These are phyloP conservation scores for Penicillium sp. DNA, from an alignment of 2,329 filamentous ascomycete species.

Conservation along the genomic window DNA sequence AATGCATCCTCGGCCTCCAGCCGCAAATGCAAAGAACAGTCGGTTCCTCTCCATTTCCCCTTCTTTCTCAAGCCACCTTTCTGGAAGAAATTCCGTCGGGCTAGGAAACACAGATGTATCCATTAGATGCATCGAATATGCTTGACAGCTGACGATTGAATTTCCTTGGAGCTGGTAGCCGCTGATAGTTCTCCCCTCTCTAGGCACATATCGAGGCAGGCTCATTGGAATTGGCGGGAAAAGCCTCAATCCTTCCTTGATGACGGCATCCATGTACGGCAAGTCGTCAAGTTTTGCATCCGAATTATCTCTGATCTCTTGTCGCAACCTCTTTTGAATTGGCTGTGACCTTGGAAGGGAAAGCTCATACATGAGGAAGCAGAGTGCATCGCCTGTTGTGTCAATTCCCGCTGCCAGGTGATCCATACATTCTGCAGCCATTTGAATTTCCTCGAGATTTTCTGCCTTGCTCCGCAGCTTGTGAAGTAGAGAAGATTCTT, in stretches of 20 bases:
- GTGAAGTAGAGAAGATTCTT: neutral
- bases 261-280: slow-evolving; percentile 1
- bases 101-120: neutral
- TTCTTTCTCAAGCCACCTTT: neutral
- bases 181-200: neutral
- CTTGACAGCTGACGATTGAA: slow-evolving; percentile 1
- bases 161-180: neutral
- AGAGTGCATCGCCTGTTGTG: slow-evolving; percentile 1
- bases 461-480: neutral
- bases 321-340: neutral
- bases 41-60: neutral
- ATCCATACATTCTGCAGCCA: slow-evolving; percentile 4
- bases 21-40: slow-evolving; percentile 1
- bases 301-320: neutral
- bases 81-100: neutral
- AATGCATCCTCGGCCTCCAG: neutral
- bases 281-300: neutral
- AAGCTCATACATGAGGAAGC: slow-evolving; percentile 3
- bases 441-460: neutral
- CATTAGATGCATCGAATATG: neutral
- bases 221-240: slow-evolving; percentile 3
- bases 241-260: neutral
- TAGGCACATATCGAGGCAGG: neutral
- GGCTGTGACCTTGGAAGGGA: neutral
- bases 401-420: slow-evolving; percentile 1